These are phyloP conservation scores for Apophysomyces variabilis DNA, from an alignment of 371 early-diverging fungal genomes.

Conservation along the genomic window DNA sequence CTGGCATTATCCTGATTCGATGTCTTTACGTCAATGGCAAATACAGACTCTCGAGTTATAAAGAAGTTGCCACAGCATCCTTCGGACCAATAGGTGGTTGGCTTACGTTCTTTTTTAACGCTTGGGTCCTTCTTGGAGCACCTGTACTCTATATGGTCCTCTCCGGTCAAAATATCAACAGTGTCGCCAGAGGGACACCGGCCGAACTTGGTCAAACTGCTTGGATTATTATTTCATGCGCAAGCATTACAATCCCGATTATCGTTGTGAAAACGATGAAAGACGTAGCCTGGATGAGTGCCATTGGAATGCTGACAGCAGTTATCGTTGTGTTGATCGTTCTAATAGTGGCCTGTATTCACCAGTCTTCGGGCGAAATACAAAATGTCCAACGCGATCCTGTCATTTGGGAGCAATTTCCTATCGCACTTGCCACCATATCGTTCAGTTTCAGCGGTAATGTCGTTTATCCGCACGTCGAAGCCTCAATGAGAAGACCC, in stretches of 20 bases:
- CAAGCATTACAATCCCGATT: conserved; percentile 57
- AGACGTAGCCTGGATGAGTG: conserved; percentile 64
- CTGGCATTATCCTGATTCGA: conserved; percentile 41
- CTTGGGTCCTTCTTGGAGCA: conserved; percentile 59
- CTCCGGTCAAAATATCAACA: conserved; percentile 52
- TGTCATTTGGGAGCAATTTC: conserved; percentile 59
- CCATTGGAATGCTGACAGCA: conserved; percentile 64
- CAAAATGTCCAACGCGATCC: conserved; percentile 37
- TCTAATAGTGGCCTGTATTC: conserved; percentile 45
- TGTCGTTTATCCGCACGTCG: conserved; percentile 84
- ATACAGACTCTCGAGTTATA: conserved; percentile 48
- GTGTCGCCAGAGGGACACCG: conserved; percentile 39
- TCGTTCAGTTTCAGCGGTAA: conserved; percentile 85
- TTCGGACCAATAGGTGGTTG: conserved; percentile 48
- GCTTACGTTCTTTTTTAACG: conserved; percentile 57
- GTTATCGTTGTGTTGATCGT: conserved; percentile 49
- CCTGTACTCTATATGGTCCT: conserved; percentile 63
- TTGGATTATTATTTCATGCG: conserved; percentile 75
- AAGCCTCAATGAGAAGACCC: conserved; percentile 82
- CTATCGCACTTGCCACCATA: conserved; percentile 66
- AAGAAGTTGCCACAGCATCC: conserved; percentile 41
- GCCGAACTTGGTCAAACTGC: conserved; percentile 37
- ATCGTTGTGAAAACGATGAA: conserved; percentile 62
- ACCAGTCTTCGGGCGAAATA: conserved; percentile 26
- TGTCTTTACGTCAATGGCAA: conserved; percentile 42